Conservation (phyloP, 352 stramenopile species). For the Nothophytophthora sp. region DNA sequence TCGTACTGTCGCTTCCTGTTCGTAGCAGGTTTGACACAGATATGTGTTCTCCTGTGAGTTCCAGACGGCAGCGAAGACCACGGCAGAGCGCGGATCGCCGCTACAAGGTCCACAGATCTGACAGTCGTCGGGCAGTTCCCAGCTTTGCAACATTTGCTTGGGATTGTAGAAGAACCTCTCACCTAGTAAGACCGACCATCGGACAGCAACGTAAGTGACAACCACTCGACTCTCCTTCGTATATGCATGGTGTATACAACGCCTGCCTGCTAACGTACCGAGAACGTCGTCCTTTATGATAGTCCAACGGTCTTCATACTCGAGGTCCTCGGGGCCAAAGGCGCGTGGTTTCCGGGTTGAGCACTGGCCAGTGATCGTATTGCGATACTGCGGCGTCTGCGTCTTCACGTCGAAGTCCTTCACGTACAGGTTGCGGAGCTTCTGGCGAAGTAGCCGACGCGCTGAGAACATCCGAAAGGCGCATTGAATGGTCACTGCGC, state of each 20-base stretch:
- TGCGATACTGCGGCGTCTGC: constrained; percentile 49
- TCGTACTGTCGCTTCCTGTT: constrained; percentile 23
- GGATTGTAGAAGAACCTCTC: constrained; percentile 78
- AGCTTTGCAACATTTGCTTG: constrained; percentile 50
- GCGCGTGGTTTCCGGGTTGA: constrained; percentile 52
- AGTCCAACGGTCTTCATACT: constrained; percentile 62
- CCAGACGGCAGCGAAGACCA: constrained; percentile 56
- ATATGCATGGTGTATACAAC: too few relatives aligned
- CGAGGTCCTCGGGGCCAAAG: constrained; percentile 55
- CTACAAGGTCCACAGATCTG: constrained; percentile 39
- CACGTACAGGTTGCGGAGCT: constrained; percentile 49
- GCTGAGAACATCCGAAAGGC: constrained; percentile 61
- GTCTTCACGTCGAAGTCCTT: constrained; percentile 58
- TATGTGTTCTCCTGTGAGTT: constrained; percentile 44
- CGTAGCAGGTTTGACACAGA: constrained; percentile 47
- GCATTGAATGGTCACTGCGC: constrained; percentile 49
- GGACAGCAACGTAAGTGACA: constrained; percentile 6
- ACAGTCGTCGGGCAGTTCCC: constrained; percentile 56
- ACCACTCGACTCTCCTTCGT: too few relatives aligned
- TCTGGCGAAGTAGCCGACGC: constrained; percentile 42
- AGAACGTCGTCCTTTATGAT: constrained; percentile 47
- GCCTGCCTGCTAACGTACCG: constrained; percentile 37
- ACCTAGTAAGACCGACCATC: too few relatives aligned
- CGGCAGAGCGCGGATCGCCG: background rate
- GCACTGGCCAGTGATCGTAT: constrained; percentile 39